phyloP scores from a whole-genome alignment of 495 filamentous ascomycete species.

The Neurospora sp. region DNA sequence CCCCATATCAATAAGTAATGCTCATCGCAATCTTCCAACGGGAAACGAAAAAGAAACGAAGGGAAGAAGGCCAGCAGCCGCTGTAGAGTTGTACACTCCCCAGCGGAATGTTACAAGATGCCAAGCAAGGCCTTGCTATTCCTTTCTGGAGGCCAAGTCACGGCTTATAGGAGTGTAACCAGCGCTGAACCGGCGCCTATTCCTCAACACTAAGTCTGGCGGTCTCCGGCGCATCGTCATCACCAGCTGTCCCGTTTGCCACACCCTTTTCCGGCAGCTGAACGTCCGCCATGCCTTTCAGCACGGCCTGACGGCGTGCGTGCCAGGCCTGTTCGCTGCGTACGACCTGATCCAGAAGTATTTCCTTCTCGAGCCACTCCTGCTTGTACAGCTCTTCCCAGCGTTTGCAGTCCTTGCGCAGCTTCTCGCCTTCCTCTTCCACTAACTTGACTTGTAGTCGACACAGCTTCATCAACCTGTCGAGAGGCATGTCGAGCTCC shows the following conservation, averaged over 20 bases:
- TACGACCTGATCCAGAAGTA: constrained; percentile 44
- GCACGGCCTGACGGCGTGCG: constrained; percentile 32
- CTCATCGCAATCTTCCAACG: neutral
- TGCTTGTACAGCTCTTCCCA: constrained; percentile 58
- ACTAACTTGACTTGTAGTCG: constrained; percentile 76
- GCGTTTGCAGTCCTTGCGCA: constrained; percentile 53
- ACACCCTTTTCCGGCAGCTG: constrained; percentile 2
- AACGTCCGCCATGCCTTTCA: constrained; percentile 25
- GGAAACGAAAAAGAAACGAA: neutral
- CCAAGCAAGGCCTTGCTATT: neutral
- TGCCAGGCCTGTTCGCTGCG: constrained; percentile 43
- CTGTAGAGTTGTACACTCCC: neutral
- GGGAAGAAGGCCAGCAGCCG: neutral
- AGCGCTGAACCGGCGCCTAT: neutral
- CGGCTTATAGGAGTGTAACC: neutral
- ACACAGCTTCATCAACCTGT: constrained; percentile 61
- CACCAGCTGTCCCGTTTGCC: neutral
- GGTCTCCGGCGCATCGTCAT: neutral
- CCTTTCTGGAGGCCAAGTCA: neutral
- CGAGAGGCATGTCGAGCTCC: constrained; percentile 59
- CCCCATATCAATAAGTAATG: neutral
- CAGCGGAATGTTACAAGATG: neutral
- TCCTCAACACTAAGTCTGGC: neutral
- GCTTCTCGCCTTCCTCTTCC: constrained; percentile 52
- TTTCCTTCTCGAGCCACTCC: constrained; percentile 81